Percentiles rank a stretch among this genome's conserved stretches.
Evolutionary conservation across 2,329 filamentous ascomycete genomes (phyloP).

Genomic region (Fusarium sarcochroum): DNA sequence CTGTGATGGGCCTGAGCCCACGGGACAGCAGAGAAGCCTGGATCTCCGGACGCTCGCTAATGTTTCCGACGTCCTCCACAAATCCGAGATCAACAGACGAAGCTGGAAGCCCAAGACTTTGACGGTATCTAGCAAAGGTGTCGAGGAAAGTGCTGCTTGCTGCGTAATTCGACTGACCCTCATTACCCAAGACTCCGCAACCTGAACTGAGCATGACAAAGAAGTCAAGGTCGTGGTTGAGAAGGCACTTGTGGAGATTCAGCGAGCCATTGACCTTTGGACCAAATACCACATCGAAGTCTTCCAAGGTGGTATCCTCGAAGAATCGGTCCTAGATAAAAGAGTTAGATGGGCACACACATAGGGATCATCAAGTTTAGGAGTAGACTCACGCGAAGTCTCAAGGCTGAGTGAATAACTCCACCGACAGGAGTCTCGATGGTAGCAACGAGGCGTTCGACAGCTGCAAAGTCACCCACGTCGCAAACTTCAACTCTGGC

Average conservation of each 20-base stretch:
- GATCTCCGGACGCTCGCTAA: slow-evolving; percentile 44
- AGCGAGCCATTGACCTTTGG: slow-evolving; percentile 44
- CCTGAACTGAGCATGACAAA: slow-evolving; percentile 46
- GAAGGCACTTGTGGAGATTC: slow-evolving; percentile 38
- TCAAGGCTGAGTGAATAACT: slow-evolving; percentile 44
- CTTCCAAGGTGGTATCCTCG: slow-evolving; percentile 40
- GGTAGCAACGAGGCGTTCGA: slow-evolving; percentile 25
- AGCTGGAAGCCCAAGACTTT: slow-evolving; percentile 39
- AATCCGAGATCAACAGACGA: slow-evolving; percentile 42
- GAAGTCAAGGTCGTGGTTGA: slow-evolving; percentile 41
- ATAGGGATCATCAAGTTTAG: background rate
- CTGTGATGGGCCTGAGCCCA: slow-evolving; percentile 44
- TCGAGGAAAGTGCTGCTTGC: slow-evolving; percentile 45
- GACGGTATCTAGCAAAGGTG: slow-evolving; percentile 42
- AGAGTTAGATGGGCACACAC: slow-evolving; percentile 13
- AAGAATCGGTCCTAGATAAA: slow-evolving; percentile 37
- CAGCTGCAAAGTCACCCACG: slow-evolving; percentile 38
- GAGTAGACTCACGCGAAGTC: slow-evolving; percentile 39
- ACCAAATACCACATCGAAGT: slow-evolving; percentile 40
- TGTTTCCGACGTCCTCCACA: slow-evolving; percentile 44
- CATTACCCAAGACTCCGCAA: slow-evolving; percentile 41
- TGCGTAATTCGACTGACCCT: slow-evolving; percentile 42
- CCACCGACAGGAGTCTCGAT: slow-evolving; percentile 38
- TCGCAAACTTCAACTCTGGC: slow-evolving; percentile 43
- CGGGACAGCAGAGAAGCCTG: slow-evolving; percentile 39